Base-by-base conservation (phyloP, 179 eudicot species). In the Corrigiola litoralis region DNA sequence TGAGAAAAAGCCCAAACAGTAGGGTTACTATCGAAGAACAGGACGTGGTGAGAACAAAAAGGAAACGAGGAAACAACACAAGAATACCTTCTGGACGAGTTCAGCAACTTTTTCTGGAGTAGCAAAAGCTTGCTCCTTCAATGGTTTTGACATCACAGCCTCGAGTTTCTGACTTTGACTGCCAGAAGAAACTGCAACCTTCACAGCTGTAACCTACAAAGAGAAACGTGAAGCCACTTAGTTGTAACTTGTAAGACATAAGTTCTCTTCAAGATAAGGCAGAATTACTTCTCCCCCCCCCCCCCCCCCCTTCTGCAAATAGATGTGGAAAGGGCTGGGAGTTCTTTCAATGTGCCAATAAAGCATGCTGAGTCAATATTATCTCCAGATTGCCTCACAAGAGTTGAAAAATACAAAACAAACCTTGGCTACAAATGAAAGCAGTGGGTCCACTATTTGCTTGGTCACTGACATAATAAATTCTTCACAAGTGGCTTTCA, bases 401-500 rank as follows among this genome's bases (percentile, higher is more conserved):
- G 54, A 29, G n/a, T n/a, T 42, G 5, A 29, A 16, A 44, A 61
- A 34, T 50, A 34, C 57, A 57, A 77, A 51, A 70, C 86, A 63
- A 66, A 92, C 98, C 98, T 92, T 92, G 3, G 98, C 87, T 62
- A 87, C 98, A 76, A 92, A 92, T 51, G 97, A 92, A 77, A 92
- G 92, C 90, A 92, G 77, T 24, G 98, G 98, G 63, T 92, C 98
- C 69, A 92, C 98, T 58, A 90, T 80, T 57, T 79, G 84, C 77
- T 92, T 92, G 17, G 98, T 92, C 59, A 92, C 95, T 31, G 95
- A 86, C 96, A 92, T 90, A 52, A 92, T 92, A 70, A 92, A 92
- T 79, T 92, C 98, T 82, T 92, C 98, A 79, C 97, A 92, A 20
- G 97, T 92, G 69, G 90, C 69, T 79, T 90, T 90, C 28, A 92